phyloP scores from a whole-genome alignment of 495 filamentous ascomycete species.

The Penicillium mononematosum region DNA sequence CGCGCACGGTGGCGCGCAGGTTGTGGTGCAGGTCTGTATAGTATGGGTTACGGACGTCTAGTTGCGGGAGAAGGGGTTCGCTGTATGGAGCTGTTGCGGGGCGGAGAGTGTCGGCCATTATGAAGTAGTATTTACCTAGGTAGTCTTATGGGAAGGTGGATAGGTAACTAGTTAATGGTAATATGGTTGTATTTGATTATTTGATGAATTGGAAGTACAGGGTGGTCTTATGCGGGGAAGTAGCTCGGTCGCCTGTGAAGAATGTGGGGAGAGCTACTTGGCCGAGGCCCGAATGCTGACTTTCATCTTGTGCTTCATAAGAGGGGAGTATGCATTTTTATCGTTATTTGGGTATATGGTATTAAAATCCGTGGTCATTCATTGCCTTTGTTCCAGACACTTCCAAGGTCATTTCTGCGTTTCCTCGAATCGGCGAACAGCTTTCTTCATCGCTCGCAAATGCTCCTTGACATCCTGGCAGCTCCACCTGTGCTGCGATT shows the following conservation, averaged over 20 bases:
- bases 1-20: slow-evolving; percentile 44
- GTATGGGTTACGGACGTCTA: slow-evolving; percentile 43
- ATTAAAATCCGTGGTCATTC: not conserved
- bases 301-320: not conserved
- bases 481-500: slow-evolving; percentile 41
- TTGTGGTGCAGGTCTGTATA: slow-evolving; percentile 48
- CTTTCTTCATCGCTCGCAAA: slow-evolving; percentile 27
- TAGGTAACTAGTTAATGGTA: not conserved
- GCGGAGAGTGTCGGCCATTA: slow-evolving; percentile 24
- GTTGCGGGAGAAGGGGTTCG: slow-evolving; percentile 41
- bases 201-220: not conserved
- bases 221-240: slow-evolving; percentile 10
- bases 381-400: not conserved
- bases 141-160: not conserved
- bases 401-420: not conserved
- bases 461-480: slow-evolving; percentile 34
- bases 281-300: slow-evolving; percentile 11
- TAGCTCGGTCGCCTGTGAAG: slow-evolving; percentile 15
- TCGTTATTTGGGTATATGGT: slow-evolving; percentile 9
- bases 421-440: slow-evolving; percentile 17
- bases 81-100: slow-evolving; percentile 42
- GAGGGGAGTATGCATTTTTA: slow-evolving; percentile 10
- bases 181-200: not conserved
- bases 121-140: not conserved
- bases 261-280: slow-evolving; percentile 4